Conservation (phyloP, 345 rosid species). For the Pelargonium nanum region DNA sequence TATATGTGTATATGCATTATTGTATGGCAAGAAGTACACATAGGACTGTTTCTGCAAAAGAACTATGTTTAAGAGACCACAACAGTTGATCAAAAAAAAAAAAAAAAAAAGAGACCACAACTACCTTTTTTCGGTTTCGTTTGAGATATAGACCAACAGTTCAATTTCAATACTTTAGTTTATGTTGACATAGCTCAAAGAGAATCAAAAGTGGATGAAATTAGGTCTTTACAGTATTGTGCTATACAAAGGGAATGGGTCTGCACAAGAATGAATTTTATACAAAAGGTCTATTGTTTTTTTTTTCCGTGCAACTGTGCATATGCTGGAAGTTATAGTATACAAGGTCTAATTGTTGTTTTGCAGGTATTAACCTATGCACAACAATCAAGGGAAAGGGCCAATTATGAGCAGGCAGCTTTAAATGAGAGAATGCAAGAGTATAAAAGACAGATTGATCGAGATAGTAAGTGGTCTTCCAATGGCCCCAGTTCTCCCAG, state of each 20-base stretch:
- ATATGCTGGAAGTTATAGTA: constrained; percentile 1
- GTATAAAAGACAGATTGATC: constrained; percentile 86
- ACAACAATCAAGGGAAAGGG: constrained; percentile 90
- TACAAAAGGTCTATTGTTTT: not conserved
- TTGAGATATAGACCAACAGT: too few species aligned
- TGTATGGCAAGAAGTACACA: not conserved
- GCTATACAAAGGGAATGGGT: not conserved
- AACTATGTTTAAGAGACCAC: not conserved
- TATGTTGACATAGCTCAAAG: not conserved
- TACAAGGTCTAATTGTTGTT: constrained; percentile 3
- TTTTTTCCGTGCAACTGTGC: too few species aligned
- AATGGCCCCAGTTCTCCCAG: constrained; percentile 89
- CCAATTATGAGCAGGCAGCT: constrained; percentile 92
- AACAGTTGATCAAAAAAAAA: too few species aligned
- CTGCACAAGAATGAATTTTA: not conserved
- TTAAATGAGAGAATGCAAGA: constrained; percentile 96
- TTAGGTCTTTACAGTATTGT: not conserved
- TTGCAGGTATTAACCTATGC: constrained; percentile 91
- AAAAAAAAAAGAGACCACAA: too few species aligned
- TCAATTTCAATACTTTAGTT: too few species aligned
- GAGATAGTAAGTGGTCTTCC: constrained; percentile 77
- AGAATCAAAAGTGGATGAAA: not conserved
- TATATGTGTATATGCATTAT: not conserved
- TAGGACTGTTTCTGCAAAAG: not conserved
- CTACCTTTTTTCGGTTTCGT: too few species aligned